phyloP scores from a whole-genome alignment of 106 monocot genomes.

The Chionographis japonica region DNA sequence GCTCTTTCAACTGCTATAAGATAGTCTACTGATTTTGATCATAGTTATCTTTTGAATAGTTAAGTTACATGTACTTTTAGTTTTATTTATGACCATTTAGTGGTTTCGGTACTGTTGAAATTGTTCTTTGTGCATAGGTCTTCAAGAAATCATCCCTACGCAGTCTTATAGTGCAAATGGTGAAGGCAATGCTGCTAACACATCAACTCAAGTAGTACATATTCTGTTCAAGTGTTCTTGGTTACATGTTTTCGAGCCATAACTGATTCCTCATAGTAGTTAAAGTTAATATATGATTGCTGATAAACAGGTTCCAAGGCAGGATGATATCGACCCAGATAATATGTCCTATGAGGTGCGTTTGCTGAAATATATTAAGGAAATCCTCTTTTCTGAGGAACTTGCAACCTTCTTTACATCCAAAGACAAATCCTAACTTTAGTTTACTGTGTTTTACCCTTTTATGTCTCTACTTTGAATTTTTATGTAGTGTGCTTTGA shows the following conservation, averaged over 20 bases:
- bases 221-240: background rate
- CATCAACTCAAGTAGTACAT: conserved; percentile 31
- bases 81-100: background rate
- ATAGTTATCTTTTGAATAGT: too few relatives aligned
- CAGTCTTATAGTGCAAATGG: conserved; percentile 17
- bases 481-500: too few relatives aligned
- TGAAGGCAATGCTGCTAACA: conserved; percentile 14
- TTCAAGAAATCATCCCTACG: conserved; percentile 18
- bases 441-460: too few relatives aligned
- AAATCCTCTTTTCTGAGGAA: too few relatives aligned
- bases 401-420: too few relatives aligned
- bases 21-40: too few relatives aligned
- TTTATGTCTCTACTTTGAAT: too few relatives aligned
- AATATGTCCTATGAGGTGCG: conserved; percentile 83
- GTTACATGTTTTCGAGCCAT: background rate
- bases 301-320: conserved; percentile 31
- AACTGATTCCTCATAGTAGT: background rate
- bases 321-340: conserved; percentile 75
- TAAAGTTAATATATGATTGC: conserved; percentile 3
- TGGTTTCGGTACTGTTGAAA: background rate
- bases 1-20: too few relatives aligned
- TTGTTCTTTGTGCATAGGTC: conserved; percentile 2
- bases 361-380: background rate
- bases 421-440: too few relatives aligned
- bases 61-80: background rate